phyloP scores from a whole-genome alignment of 2,329 filamentous ascomycete species.

The Knufia petricola region DNA sequence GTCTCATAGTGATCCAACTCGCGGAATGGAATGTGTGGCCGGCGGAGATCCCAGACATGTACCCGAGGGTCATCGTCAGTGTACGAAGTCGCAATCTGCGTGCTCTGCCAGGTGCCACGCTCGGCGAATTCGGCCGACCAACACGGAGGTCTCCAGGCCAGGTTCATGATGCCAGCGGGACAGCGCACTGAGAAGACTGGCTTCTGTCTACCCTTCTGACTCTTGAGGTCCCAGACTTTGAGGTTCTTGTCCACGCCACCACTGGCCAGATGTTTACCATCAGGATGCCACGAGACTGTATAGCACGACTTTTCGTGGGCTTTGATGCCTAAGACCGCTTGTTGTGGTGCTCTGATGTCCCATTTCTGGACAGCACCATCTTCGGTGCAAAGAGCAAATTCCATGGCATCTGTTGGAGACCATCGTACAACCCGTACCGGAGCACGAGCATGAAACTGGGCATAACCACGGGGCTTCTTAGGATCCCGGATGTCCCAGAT shows the following conservation, averaged over 20 bases:
- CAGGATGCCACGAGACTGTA: slow-evolving; percentile 58
- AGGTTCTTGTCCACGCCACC: slow-evolving; percentile 54
- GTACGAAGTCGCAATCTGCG: slow-evolving; percentile 53
- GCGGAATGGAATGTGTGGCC: slow-evolving; percentile 52
- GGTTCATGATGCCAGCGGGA: slow-evolving; percentile 52
- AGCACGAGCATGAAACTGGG: slow-evolving; percentile 45
- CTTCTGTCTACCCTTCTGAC: slow-evolving; percentile 49
- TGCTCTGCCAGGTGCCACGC: slow-evolving; percentile 48
- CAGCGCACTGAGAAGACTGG: slow-evolving; percentile 49
- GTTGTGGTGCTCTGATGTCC: slow-evolving; percentile 50
- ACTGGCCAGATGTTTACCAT: slow-evolving; percentile 55
- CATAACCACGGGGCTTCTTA: slow-evolving; percentile 33
- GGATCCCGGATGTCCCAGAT: slow-evolving; percentile 55
- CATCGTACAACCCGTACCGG: slow-evolving; percentile 55
- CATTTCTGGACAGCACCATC: slow-evolving; percentile 54
- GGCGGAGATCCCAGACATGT: slow-evolving; percentile 56
- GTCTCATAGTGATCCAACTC: slow-evolving; percentile 49
- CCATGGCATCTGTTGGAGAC: slow-evolving; percentile 53
- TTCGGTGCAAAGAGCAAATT: slow-evolving; percentile 57
- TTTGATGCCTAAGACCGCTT: slow-evolving; percentile 50
- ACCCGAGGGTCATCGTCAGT: slow-evolving; percentile 51
- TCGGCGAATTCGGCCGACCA: slow-evolving; percentile 44
- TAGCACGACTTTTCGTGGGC: slow-evolving; percentile 53
- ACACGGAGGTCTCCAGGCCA: slow-evolving; percentile 53
- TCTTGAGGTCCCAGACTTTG: slow-evolving; percentile 55